These are phyloP conservation scores for Trichoderma aggressivum DNA, from an alignment of 2,329 filamentous ascomycete species.

Conservation along the genomic window DNA sequence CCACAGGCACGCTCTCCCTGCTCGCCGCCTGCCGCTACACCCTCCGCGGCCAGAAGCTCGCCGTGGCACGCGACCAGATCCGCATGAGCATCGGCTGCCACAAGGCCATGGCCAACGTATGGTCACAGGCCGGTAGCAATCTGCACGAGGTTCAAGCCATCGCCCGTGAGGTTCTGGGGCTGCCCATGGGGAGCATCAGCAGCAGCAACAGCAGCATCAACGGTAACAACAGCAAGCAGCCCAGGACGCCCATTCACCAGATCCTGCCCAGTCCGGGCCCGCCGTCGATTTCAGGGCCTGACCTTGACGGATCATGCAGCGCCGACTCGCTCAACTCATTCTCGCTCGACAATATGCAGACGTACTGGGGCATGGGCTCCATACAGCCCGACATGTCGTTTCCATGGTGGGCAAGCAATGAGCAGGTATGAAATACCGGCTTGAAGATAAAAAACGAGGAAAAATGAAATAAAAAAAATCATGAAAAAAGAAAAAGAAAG, in stretches of 20 bases:
- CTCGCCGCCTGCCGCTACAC: conserved; percentile 38
- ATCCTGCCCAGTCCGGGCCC: background rate
- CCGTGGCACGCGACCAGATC: conserved; percentile 40
- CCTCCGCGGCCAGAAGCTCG: conserved; percentile 32
- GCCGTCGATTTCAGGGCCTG: background rate
- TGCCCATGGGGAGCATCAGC: background rate
- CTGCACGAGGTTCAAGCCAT: conserved; percentile 40
- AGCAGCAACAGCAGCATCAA: background rate
- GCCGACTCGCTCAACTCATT: background rate
- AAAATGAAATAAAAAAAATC: background rate
- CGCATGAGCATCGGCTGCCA: conserved; percentile 41
- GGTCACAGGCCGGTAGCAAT: conserved; percentile 36
- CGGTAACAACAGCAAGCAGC: background rate
- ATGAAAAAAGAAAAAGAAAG: background rate
- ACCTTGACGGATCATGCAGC: background rate
- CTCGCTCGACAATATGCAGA: conserved; percentile 6
- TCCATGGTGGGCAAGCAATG: conserved; percentile 8
- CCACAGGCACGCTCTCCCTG: conserved; percentile 34
- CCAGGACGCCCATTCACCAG: background rate
- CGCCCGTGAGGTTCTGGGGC: conserved; percentile 31
- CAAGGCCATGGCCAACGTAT: conserved; percentile 34
- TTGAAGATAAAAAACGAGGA: too few relatives aligned
- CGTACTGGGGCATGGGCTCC: conserved; percentile 9
- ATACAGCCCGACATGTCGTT: conserved; percentile 1
- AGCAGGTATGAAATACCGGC: background rate